Evolutionary conservation across 2,329 filamentous ascomycete genomes (phyloP).

Genomic region (Alternaria burnsii): DNA sequence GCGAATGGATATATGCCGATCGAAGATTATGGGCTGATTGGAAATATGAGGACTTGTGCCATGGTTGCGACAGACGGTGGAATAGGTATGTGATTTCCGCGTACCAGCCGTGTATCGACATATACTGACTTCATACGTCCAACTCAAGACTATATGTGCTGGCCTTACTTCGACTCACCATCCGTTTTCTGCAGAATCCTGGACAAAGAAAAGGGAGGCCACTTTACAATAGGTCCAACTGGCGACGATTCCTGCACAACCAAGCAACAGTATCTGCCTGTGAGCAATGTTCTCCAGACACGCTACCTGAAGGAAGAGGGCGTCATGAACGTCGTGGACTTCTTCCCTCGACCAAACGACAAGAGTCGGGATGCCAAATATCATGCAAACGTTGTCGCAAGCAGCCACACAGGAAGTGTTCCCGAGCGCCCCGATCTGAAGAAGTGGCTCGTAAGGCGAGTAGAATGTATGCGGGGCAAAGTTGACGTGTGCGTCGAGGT

Average conservation of each 20-base stretch:
- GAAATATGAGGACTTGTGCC: conserved; percentile 78
- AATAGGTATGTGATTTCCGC: conserved; percentile 54
- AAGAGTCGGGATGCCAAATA: conserved; percentile 60
- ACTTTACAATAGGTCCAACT: conserved; percentile 69
- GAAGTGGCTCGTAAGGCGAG: conserved; percentile 74
- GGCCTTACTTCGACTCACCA: conserved; percentile 80
- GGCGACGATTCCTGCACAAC: conserved; percentile 66
- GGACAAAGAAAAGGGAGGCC: conserved; percentile 77
- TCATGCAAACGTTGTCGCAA: conserved; percentile 32
- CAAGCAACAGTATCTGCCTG: conserved; percentile 80
- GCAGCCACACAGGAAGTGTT: conserved; percentile 38
- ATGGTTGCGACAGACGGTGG: conserved; percentile 53
- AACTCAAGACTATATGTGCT: conserved; percentile 14
- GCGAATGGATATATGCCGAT: conserved; percentile 42
- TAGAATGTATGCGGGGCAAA: conserved; percentile 75
- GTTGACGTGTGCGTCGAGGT: conserved; percentile 73
- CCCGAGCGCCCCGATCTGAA: conserved; percentile 59
- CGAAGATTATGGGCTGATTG: conserved; percentile 81
- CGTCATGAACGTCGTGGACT: conserved; percentile 76
- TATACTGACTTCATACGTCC: conserved; percentile 65
- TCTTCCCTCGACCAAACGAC: conserved; percentile 73
- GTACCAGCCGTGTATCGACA: conserved; percentile 60
- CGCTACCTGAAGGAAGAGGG: conserved; percentile 80
- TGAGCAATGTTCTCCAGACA: conserved; percentile 78
- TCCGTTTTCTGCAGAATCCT: conserved; percentile 77